Evolutionary conservation across 371 early-diverging fungal genomes (phyloP), one percentile per base, ranked within the genome.

Genomic region (Syncephalastrum contaminatum): DNA sequence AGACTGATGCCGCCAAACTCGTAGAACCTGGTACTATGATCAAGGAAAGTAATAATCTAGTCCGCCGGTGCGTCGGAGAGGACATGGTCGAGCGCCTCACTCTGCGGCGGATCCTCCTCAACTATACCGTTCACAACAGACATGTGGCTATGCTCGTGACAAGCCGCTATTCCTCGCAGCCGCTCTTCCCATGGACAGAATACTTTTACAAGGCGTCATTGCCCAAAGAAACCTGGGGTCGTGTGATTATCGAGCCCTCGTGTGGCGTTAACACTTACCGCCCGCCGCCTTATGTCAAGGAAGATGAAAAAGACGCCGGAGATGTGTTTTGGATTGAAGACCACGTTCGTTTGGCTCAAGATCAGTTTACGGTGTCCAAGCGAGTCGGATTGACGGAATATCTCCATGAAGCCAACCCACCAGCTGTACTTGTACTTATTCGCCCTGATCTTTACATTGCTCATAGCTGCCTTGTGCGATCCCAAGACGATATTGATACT

Each of bases 401-500:
- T 5, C 27, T 60, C 27, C 16, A 30, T 25, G 53, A 59, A 15
- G 58, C 59, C 0, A 48, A 42, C n/a, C 41, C 52, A n/a, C 60
- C 65, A 15, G 58, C 57, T 22, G 60, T 54, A 2, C 42, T 65
- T 16, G 30, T 65, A 2, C 24, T 65, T 19, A 21, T 65, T 6
- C 57, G 65, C 22, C 65, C 65, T 19, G 65, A 65, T 22, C 46
- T 46, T 1, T 65, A 65, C 25, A 51, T 65, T 7, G 61, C 65
- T 21, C 54, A 60, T 14, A 60, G 49, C 18, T 18, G 30, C 12
- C 21, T 57, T 15, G 51, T 65, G 3, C 21, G 46, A 14, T 48
- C 60, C 2, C 12, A 44, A 1, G 36, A 20, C 3, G 60, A 65
- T 21, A 42, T 65, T 20, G 58, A 65, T 12, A 8, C 5, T 4